Evolutionary conservation across 345 rosid genomes (phyloP), one percentile per base, ranked within the genome.

Genomic region (Noccaea caerulescens): DNA sequence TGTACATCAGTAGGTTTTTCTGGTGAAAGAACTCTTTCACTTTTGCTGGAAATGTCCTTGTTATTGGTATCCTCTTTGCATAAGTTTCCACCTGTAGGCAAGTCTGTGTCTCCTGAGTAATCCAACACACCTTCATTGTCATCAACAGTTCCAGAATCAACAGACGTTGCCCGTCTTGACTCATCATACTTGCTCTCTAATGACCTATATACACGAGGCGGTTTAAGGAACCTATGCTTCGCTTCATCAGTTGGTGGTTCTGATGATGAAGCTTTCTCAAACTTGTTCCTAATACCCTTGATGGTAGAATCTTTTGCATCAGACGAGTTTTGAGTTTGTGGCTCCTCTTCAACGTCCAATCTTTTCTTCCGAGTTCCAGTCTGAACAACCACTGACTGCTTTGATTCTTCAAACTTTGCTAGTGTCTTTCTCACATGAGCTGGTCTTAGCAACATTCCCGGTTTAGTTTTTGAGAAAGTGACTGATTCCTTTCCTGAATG

Each of bases 401-500:
- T 80, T 50, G 86, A 84, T 10, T 84, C 71, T 38, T 89, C 96
- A 60, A 51, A 70, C 81, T 81, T 89, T 80, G 72, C 72, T 42
- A 85, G 83, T 25, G 77, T 80, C 76, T 68, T 86, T 59, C 84
- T 88, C 33, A 75, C 62, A 79, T 86, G 87, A 80, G 93, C 89
- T 59, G 99, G 99, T 80, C 84, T 86, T 43, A 86, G 89, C 81
- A 88, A 70, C 98, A 92, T 85, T 13, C 97, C 98, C 4, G 95
- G 93, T 73, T 81, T 87, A 25, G 98, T 91, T 85, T 73, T 87
- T 73, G 93, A 85, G 80, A 84, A 91, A 70, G 87, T 67, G 77
- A 94, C 73, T 59, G 85, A 81, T 71, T 87, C 86, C 65, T 66
- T 83, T 75, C 51, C 77, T 65, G 93, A 71, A 55, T 71, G 63